Evolutionary conservation across 2,329 filamentous ascomycete species (phyloP).

Genomic region (Pleoardoris graminearum): DNA sequence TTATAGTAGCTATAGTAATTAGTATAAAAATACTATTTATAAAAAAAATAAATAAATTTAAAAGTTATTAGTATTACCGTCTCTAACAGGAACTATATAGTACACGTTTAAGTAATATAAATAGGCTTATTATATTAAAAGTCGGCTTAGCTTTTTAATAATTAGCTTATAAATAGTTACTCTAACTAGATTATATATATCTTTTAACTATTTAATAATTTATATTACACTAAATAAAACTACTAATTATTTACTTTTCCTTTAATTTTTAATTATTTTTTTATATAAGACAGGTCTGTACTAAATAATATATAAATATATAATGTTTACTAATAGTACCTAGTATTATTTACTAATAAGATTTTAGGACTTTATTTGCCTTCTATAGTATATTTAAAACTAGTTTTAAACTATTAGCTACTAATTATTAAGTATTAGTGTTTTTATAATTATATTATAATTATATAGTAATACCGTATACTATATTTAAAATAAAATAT

Average conservation of each 20-base stretch:
- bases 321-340: neutral
- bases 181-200: too few species aligned
- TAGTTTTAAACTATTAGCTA: conserved; percentile 14
- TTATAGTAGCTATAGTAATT: too few species aligned
- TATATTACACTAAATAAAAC: too few species aligned
- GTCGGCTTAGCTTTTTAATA: too few species aligned
- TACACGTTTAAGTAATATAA: too few species aligned
- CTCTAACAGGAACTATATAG: too few species aligned
- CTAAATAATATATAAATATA: neutral
- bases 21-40: too few species aligned
- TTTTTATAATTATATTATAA: neutral
- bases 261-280: neutral
- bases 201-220: too few species aligned
- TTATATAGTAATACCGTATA: neutral
- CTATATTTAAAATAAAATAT: neutral
- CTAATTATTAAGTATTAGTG: conserved; percentile 12
- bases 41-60: too few species aligned
- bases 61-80: too few species aligned
- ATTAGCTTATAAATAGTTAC: too few species aligned
- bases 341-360: neutral
- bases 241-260: neutral
- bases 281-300: neutral
- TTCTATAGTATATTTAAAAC: conserved; percentile 5
- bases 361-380: conserved; percentile 5
- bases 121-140: too few species aligned